Evolutionary conservation across 208 protist genomes (phyloP), one percentile per base, ranked within the genome.

Genomic region (Trypanosoma lewisi): DNA sequence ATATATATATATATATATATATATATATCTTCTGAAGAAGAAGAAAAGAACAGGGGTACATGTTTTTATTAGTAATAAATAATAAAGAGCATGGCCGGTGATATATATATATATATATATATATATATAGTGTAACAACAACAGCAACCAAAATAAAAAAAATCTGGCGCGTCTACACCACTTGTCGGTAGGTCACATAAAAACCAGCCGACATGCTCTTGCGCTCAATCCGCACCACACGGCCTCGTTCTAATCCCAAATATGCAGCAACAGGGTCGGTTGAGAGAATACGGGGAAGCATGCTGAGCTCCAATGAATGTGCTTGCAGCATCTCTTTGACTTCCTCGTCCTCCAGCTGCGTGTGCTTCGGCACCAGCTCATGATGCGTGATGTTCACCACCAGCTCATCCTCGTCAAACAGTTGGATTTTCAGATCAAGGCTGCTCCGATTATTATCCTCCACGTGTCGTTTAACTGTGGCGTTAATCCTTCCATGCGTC

Each of bases 121-220:
- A 4, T 47, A 23, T 47, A 14, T 2, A 4, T 11, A 19, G 39
- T 17, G 23, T n/a, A 47, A 19, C 16, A 21, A n/a, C 4, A 11
- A 12, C 25, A 31, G 48, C 5, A 52, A 52, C 9, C 25, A 33
- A 9, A 33, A 23, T 48, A 8, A 48, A 48, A 6, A 48, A 52
- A 31, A 33, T 45, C 14, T 56, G 37, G 25, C 31, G 52, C 33
- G 6, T 52, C 80, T 80, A 98, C 17, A 97, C 75, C 21, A 99
- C 96, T 60, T 98, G 83, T 27, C 98, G 83, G 78, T 99, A 99
- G 12, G 98, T 99, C n/a, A 98, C 93, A 82, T 99, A 99, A 27
- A 95, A 73, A 23, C 98, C 98, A 0, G 98, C 98, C 2, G 98
- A 99, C 79, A 98, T 97, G 25, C 85, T 97, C 52, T 86, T 82